Base-by-base conservation (phyloP, 2,329 filamentous ascomycete genomes). In the Botrytis fabae region DNA sequence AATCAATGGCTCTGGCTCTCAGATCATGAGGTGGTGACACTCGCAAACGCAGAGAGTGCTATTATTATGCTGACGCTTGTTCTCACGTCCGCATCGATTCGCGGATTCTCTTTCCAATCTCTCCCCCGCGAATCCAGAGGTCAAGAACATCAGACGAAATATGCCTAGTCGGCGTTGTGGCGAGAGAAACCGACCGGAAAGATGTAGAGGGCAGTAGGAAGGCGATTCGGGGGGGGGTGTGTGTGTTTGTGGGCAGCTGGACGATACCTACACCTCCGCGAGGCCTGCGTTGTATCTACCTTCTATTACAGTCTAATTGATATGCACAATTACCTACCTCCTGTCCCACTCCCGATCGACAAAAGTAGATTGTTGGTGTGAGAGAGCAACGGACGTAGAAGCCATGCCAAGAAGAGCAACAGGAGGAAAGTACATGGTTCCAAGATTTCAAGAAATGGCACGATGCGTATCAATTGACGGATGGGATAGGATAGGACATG, bases 361-460 rank as follows among this genome's bases (percentile, higher is more conserved):
- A 60, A 10, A 14, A 38, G 32, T 20, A 25, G 32, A 38, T 38
- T 38, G 38, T 38, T 60, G 35, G 28, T 60, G 12, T 38, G 14
- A 1, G 59, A 61, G 59, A 25, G 59, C 12, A 16, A n/a, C 35
- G 59, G 25, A 61, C 40, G 22, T 16, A 14, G n/a, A 61, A 62
- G 60, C 60, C 60, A 62, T 40, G 9, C 60, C 60, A n/a, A 62
- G 35, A 62, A 62, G 35, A 62, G 60, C 32, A 60, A 60, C 7
- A 59, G 35, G n/a, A 32, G 32, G 32, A 32, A 32, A 32, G 32
- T 2, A 32, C 32, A 32, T 32, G 2, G 32, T 32, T 32, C 57
- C 57, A 62, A 62, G 60, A 62, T 42, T 62, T 42, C 60, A 28
- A 16, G 51, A 54, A 61, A 62, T 62, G 60, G 38, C 60, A 62